Evolutionary conservation across 1,139 yeast genomes (phyloP).

Genomic region (Williopsis jadinii): DNA sequence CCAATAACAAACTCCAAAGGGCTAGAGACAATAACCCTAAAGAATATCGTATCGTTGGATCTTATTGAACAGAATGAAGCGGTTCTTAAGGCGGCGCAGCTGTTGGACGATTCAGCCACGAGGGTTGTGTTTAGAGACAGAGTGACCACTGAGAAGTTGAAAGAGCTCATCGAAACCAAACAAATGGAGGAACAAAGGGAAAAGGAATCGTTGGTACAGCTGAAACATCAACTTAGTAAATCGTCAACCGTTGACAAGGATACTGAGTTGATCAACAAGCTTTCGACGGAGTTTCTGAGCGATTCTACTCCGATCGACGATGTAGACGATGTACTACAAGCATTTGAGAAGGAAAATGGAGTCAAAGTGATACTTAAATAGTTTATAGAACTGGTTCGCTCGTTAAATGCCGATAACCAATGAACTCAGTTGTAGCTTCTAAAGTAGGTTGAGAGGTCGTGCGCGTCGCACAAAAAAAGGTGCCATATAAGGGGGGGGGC

Average conservation of each 20-base stretch:
- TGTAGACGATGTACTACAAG: slow-evolving; percentile 7
- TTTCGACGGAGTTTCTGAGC: slow-evolving; percentile 15
- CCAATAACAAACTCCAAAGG: too few species aligned
- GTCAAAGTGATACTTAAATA: slow-evolving; percentile 10
- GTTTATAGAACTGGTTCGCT: too few species aligned
- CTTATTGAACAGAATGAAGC: slow-evolving; percentile 20
- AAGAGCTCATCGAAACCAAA: slow-evolving; percentile 4
- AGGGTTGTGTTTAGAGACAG: slow-evolving; percentile 1
- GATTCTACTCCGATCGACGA: slow-evolving; percentile 20
- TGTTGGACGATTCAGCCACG: slow-evolving; percentile 15
- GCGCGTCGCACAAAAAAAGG: too few species aligned
- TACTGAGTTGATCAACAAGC: slow-evolving; percentile 7
- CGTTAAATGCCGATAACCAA: too few species aligned
- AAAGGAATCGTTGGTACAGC: slow-evolving; percentile 7
- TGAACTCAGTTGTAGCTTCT: too few species aligned
- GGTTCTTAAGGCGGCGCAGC: slow-evolving; percentile 13
- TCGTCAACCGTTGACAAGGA: slow-evolving; percentile 1
- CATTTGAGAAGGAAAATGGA: slow-evolving; percentile 13
- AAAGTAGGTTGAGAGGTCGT: too few species aligned
- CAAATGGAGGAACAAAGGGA: slow-evolving; percentile 2
- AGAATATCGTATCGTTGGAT: slow-evolving; percentile 21
- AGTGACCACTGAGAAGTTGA: slow-evolving; percentile 7
- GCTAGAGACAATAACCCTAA: slow-evolving; percentile 20
- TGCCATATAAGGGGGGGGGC: too few species aligned
- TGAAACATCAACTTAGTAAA: slow-evolving; percentile 4